Percentiles rank a stretch among this genome's conserved stretches.
phyloP scores from a whole-genome alignment of 441 rosid genomes.

The Manihot esculenta region DNA sequence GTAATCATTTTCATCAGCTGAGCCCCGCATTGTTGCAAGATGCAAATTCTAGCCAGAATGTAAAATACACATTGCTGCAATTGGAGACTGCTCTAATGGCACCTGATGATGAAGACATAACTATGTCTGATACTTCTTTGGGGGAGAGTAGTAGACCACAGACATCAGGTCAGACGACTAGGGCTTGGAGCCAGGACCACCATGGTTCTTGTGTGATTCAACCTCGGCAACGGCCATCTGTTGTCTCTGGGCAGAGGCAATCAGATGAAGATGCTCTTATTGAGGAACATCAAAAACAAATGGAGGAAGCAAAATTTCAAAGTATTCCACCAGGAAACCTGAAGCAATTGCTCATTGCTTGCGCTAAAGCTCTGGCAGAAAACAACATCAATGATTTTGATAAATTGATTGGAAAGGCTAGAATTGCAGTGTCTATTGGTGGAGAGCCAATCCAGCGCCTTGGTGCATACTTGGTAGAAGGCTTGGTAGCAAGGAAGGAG shows the following conservation, averaged over 20 bases:
- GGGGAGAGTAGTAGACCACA: slow-evolving; percentile 30
- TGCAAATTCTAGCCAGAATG: slow-evolving; percentile 34
- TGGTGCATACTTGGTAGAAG: slow-evolving; percentile 85
- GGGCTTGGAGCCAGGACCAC: slow-evolving; percentile 32
- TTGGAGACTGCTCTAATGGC: slow-evolving; percentile 56
- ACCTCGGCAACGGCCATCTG: slow-evolving; percentile 25
- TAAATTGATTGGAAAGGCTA: slow-evolving; percentile 54
- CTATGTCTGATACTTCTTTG: slow-evolving; percentile 20
- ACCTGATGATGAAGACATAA: slow-evolving; percentile 39
- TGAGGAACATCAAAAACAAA: slow-evolving; percentile 35
- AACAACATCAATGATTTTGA: slow-evolving; percentile 49
- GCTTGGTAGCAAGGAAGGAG: slow-evolving; percentile 70
- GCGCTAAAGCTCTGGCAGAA: slow-evolving; percentile 66
- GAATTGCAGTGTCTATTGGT: slow-evolving; percentile 53
- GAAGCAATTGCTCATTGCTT: slow-evolving; percentile 64
- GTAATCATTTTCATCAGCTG: slow-evolving; percentile 27
- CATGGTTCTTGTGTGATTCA: slow-evolving; percentile 21
- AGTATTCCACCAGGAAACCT: slow-evolving; percentile 50
- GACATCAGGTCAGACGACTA: slow-evolving; percentile 31
- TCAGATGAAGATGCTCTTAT: slow-evolving; percentile 27
- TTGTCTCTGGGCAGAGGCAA: slow-evolving; percentile 31
- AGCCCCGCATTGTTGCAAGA: slow-evolving; percentile 38
- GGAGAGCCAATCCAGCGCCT: slow-evolving; percentile 87
- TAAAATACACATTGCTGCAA: slow-evolving; percentile 41
- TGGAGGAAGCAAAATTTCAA: slow-evolving; percentile 31